Evolutionary conservation across 192 early-diverging fungal species (phyloP), one percentile per base, ranked within the genome.

Genomic region (Chytriomyces confervae): DNA sequence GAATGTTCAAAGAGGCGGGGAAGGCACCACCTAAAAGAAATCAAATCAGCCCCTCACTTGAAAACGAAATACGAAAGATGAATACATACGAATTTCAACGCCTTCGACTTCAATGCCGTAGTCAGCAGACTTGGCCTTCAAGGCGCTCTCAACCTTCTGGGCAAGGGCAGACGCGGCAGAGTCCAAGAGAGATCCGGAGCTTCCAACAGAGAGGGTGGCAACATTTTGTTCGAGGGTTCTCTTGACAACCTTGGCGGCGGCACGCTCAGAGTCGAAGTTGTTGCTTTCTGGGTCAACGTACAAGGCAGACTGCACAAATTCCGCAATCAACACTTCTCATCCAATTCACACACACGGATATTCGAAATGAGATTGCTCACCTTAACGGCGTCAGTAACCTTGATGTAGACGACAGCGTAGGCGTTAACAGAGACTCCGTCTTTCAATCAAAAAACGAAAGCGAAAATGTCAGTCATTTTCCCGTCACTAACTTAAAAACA

Each of bases 221-320:
- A 86, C 66, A 63, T 84, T 85, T 43, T 79, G 77, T 27, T 69
- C 80, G 49, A 88, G 75, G 46, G 79, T 78, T 57, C 77, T 71
- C 50, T 81, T 80, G 29, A 85, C 78, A 46, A 80, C 62, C 77
- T 84, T 86, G 66, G 87, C 87, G 68, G 84, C 84, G 27, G 84
- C 82, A 50, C 84, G 83, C 79, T 88, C 87, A 80, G 84, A 86
- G 79, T 88, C 87, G 63, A 61, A 64, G 66, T 78, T 73, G 83
- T 85, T 85, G 73, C 78, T 86, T 69, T 88, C 83, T 48, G 84
- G 78, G 75, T 86, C 84, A 50, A 84, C 72, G 75, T 80, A 88
- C 69, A 79, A 69, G 11, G 87, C 84, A 80, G 87, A 88, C 81
- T 85, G 46, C 16, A 23, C 50, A 36, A 36, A 70, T 45, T 45